phyloP scores from a whole-genome alignment of 805 yeast genomes.

The Metschnikowia shivogae region DNA sequence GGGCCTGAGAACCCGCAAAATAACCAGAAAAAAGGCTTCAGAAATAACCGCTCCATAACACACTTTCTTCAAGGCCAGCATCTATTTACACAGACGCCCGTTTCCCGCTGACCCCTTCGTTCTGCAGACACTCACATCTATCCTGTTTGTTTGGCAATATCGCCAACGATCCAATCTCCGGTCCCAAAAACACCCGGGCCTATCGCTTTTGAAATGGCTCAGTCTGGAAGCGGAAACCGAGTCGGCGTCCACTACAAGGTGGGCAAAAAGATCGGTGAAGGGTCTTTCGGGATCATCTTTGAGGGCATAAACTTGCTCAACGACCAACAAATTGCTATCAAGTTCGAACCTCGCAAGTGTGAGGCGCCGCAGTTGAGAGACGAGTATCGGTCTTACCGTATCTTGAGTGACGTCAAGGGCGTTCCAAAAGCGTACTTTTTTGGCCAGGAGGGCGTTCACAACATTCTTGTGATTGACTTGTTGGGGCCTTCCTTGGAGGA shows the following conservation, averaged over 20 bases:
- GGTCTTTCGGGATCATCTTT: slow-evolving; percentile 95
- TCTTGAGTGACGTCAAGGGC: slow-evolving; percentile 75
- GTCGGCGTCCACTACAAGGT: slow-evolving; percentile 96
- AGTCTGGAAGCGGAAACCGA: slow-evolving; percentile 49
- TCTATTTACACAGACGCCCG: background rate
- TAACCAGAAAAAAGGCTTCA: background rate
- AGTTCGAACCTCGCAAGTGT: slow-evolving; percentile 93
- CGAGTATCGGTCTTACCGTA: slow-evolving; percentile 93
- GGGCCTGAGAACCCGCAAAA: slow-evolving; percentile 4
- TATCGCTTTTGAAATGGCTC: slow-evolving; percentile 26
- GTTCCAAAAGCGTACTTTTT: slow-evolving; percentile 96
- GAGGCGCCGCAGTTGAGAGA: slow-evolving; percentile 98
- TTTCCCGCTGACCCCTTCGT: background rate
- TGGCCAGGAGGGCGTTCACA: slow-evolving; percentile 97
- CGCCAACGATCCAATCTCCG: background rate
- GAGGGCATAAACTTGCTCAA: slow-evolving; percentile 92
- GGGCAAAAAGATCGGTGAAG: slow-evolving; percentile 97
- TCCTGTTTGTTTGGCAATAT: background rate
- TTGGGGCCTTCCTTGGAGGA: slow-evolving; percentile 96
- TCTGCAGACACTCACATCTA: background rate
- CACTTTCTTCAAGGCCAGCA: background rate
- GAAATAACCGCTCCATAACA: background rate
- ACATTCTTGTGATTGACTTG: slow-evolving; percentile 88
- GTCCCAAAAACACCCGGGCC: background rate
- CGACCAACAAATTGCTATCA: slow-evolving; percentile 92